A percentile compares a stretch with the other conserved stretches of the same genome.
Conservation (phyloP, 2,329 filamentous ascomycete genomes). For the Trichoderma lentiforme region DNA sequence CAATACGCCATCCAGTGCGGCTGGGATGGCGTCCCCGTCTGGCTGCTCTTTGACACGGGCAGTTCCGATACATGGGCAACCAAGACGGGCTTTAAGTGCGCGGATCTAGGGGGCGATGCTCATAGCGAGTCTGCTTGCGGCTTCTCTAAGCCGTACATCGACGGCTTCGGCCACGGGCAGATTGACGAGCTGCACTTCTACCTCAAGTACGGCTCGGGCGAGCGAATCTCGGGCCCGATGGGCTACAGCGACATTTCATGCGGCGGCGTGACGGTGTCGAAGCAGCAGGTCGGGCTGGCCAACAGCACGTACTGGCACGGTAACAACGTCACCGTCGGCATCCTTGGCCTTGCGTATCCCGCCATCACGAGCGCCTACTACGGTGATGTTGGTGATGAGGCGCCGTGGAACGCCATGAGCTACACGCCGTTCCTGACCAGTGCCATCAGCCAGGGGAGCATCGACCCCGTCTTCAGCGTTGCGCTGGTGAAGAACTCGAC, state of each 20-base stretch:
- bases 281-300: slow-evolving; percentile 48
- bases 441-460: slow-evolving; percentile 44
- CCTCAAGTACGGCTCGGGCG: slow-evolving; percentile 47
- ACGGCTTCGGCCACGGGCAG: slow-evolving; percentile 39
- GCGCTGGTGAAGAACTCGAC: slow-evolving; percentile 46
- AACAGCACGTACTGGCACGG: slow-evolving; percentile 50
- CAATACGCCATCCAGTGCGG: slow-evolving; percentile 41
- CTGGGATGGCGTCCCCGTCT: slow-evolving; percentile 39
- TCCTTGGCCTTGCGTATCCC: slow-evolving; percentile 51
- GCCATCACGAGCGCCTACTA: slow-evolving; percentile 48
- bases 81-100: slow-evolving; percentile 40
- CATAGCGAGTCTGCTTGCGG: slow-evolving; percentile 35
- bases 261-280: slow-evolving; percentile 42
- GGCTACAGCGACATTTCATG: slow-evolving; percentile 45
- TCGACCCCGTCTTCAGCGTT: slow-evolving; percentile 47
- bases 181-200: slow-evolving; percentile 45
- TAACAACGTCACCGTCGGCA: slow-evolving; percentile 50
- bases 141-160: slow-evolving; percentile 40
- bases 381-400: slow-evolving; percentile 38
- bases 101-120: slow-evolving; percentile 33
- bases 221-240: slow-evolving; percentile 46
- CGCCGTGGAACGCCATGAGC: slow-evolving; percentile 36
- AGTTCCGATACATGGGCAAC: slow-evolving; percentile 52
- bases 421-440: slow-evolving; percentile 50
- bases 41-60: slow-evolving; percentile 49